Conservation (phyloP, 768 basidiomycete genomes). For the Symmetrospora coprosmae region DNA sequence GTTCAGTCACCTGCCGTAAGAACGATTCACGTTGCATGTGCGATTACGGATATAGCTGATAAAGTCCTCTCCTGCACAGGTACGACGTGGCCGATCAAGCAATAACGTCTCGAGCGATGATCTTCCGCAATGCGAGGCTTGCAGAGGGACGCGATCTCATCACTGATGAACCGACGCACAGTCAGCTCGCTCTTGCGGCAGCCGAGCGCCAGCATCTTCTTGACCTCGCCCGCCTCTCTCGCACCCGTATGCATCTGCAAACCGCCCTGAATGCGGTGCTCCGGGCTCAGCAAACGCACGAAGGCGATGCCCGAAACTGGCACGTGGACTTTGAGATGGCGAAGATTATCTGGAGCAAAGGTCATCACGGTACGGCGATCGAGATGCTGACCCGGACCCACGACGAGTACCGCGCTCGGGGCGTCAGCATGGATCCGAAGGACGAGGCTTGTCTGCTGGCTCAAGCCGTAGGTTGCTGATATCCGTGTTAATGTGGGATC, state of each 20-base stretch:
- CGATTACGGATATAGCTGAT: too few species aligned
- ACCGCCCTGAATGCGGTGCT: slow-evolving; percentile 15
- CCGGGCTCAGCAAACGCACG: background rate
- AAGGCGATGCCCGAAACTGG: background rate
- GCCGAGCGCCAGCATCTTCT: background rate
- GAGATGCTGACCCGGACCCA: slow-evolving; percentile 43
- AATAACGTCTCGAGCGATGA: background rate
- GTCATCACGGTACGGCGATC: slow-evolving; percentile 71
- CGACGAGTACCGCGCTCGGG: too few species aligned
- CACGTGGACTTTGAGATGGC: slow-evolving; percentile 60
- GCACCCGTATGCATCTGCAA: background rate
- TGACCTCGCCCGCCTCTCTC: too few species aligned
- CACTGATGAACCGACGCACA: background rate
- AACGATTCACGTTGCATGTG: too few species aligned
- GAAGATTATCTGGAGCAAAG: slow-evolving; percentile 73
- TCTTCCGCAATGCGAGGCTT: background rate
- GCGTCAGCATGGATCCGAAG: background rate
- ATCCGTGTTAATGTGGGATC: too few species aligned
- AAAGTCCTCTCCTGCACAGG: too few species aligned
- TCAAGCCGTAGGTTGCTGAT: slow-evolving; percentile 38
- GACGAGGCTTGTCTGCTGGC: slow-evolving; percentile 39
- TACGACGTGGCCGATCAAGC: background rate
- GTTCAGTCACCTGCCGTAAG: too few species aligned
- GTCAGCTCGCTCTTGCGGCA: background rate
- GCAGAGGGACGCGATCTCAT: background rate